phyloP scores from a whole-genome alignment of 176 grass and related monocot species.

The Oryza longistaminata region DNA sequence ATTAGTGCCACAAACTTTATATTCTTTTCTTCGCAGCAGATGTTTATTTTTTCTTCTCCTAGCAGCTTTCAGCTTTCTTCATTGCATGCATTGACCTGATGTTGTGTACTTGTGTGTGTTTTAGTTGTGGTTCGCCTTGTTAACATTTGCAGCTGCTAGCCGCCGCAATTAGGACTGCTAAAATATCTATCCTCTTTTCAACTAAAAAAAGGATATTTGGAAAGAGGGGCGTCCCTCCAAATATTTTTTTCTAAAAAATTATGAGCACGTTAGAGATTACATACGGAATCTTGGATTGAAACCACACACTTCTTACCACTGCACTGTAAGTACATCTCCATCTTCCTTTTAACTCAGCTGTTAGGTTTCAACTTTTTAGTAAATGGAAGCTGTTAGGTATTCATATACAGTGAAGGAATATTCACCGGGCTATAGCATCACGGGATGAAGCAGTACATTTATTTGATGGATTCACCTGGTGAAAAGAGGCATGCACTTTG shows the following conservation, averaged over 20 bases:
- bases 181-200: neutral
- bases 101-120: neutral
- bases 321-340: no score
- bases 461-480: neutral
- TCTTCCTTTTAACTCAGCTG: neutral
- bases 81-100: slow-evolving; percentile 31
- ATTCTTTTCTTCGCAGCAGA: neutral
- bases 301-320: no score
- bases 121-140: neutral
- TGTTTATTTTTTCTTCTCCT: neutral
- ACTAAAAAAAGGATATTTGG: no score
- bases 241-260: no score
- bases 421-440: neutral
- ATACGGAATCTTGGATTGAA: no score
- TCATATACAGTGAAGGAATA: neutral
- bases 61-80: slow-evolving; percentile 26
- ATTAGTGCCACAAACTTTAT: neutral
- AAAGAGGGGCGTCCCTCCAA: no score
- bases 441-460: neutral
- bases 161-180: slow-evolving; percentile 6
- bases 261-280: no score
- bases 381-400: neutral
- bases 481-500: slow-evolving; percentile 21
- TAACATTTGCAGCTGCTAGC: slow-evolving; percentile 9
- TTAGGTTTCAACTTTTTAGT: neutral